Evolutionary conservation across 345 rosid genomes (phyloP).

Genomic region (Gossypium rotundifolium): DNA sequence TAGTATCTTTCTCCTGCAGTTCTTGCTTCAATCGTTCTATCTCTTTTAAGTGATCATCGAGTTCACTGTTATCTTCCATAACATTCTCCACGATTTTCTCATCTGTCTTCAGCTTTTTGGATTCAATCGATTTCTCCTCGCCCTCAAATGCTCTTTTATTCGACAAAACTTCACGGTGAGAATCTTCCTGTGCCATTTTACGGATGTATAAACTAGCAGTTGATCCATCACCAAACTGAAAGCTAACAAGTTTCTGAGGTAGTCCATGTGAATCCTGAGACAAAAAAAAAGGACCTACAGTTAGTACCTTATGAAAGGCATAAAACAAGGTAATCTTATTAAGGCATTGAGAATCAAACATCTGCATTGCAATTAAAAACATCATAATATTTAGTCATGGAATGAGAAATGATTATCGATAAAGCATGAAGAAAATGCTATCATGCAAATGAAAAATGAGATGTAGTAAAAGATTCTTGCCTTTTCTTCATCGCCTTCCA

Average conservation of each 20-base stretch:
- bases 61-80: conserved; percentile 7
- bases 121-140: conserved; percentile 21
- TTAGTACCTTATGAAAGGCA: neutral
- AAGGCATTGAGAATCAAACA: neutral
- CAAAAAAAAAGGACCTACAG: neutral
- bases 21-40: conserved; percentile 21
- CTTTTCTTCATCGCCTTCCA: conserved; percentile 42
- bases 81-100: conserved; percentile 17
- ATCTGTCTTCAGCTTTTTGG: conserved; percentile 32
- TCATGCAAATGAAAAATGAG: neutral
- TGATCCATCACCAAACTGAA: conserved; percentile 30
- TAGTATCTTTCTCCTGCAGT: conserved; percentile 36
- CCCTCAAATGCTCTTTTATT: conserved; percentile 40
- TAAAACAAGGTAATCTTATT: neutral
- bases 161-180: conserved; percentile 5
- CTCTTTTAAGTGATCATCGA: conserved; percentile 28
- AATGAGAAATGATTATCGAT: neutral
- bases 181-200: conserved; percentile 34
- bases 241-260: conserved; percentile 46
- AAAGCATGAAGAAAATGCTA: neutral
- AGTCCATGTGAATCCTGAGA: conserved; percentile 63
- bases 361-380: neutral
- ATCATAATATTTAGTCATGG: neutral
- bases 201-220: conserved; percentile 46
- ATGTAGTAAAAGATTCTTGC: conserved; percentile 19